These are phyloP conservation scores for Vickermania spadyakhi DNA, from an alignment of 208 protist genomes.

Conservation along the genomic window DNA sequence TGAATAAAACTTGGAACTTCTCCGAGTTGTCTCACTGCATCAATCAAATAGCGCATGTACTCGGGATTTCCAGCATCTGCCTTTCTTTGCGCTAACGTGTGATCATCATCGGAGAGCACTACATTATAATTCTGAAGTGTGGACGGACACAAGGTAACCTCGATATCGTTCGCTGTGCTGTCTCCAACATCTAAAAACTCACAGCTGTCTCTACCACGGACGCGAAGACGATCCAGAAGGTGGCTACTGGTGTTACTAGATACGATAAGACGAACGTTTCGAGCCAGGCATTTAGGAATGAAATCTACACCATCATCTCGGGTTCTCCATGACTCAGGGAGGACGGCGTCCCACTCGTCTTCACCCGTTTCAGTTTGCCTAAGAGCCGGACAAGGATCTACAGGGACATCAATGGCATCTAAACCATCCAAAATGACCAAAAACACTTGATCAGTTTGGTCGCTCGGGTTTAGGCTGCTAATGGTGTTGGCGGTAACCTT, in stretches of 20 bases:
- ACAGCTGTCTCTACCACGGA: constrained; percentile 46
- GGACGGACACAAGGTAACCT: constrained; percentile 42
- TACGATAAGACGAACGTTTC: constrained; percentile 63
- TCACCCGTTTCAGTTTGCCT: constrained; percentile 21
- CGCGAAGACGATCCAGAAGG: constrained; percentile 8
- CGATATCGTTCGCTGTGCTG: constrained; percentile 55
- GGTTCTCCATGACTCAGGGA: not conserved
- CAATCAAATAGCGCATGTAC: constrained; percentile 56
- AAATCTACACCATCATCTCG: constrained; percentile 6
- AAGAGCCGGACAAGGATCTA: constrained; percentile 45
- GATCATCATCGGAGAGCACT: constrained; percentile 53
- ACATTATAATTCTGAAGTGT: constrained; percentile 31
- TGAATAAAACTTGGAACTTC: constrained; percentile 45
- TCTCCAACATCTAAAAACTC: constrained; percentile 37
- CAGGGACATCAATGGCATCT: constrained; percentile 21
- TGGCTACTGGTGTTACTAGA: constrained; percentile 16
- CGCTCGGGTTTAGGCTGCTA: not conserved
- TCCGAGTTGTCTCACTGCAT: constrained; percentile 31
- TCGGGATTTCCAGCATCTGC: constrained; percentile 35
- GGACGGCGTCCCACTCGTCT: constrained; percentile 7
- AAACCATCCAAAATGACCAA: constrained; percentile 63
- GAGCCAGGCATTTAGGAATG: constrained; percentile 48
- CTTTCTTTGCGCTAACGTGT: constrained; percentile 45
- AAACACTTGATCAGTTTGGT: constrained; percentile 14
- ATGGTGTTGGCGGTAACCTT: not conserved